Evolutionary conservation across 257 asterid genomes (phyloP).

Genomic region (Przewalskia tangutica): DNA sequence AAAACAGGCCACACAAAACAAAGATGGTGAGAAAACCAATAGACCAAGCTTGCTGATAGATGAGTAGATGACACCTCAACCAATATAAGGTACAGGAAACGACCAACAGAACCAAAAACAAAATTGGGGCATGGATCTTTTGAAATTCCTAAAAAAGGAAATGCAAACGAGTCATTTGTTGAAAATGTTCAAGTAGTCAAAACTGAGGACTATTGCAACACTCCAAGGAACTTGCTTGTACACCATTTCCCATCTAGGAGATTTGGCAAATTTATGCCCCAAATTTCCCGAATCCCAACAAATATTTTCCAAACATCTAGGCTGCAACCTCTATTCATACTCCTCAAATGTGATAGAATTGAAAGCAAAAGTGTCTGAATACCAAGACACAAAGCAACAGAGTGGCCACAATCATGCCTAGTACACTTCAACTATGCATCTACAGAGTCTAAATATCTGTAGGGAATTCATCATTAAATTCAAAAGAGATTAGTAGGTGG

Average conservation of each 20-base stretch:
- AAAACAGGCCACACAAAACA: background rate
- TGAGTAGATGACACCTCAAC: background rate
- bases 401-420: background rate
- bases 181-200: background rate
- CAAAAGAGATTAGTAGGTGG: background rate
- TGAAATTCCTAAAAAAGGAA: background rate
- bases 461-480: background rate
- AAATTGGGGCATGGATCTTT: background rate
- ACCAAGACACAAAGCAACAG: background rate
- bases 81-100: background rate
- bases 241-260: background rate
- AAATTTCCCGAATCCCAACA: background rate
- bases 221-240: background rate
- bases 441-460: background rate
- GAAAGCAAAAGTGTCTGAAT: background rate
- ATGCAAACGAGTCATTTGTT: background rate
- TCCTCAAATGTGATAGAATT: background rate
- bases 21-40: background rate
- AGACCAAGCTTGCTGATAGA: background rate
- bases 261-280: background rate
- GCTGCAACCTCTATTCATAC: background rate
- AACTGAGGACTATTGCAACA: background rate
- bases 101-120: background rate
- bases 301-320: background rate
- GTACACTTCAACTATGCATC: background rate